Evolutionary conservation across 305 asterid genomes (phyloP).

Genomic region (Solanum chacoense): DNA sequence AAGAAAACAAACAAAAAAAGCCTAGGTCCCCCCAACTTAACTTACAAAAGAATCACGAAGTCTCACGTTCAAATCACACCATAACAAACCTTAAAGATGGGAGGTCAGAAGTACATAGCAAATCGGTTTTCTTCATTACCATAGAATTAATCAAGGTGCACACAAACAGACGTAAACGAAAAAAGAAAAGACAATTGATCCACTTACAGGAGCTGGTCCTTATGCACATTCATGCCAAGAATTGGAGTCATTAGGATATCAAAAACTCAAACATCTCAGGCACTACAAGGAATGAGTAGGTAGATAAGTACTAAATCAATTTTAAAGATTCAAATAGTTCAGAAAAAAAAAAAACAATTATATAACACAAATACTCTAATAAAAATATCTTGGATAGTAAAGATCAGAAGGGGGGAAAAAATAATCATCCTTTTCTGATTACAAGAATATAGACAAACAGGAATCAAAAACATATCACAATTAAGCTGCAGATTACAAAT

Average conservation of each 20-base stretch:
- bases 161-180: too few relatives aligned
- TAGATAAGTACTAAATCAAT: not conserved
- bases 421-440: constrained; percentile 10
- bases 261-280: not conserved
- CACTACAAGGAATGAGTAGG: not conserved
- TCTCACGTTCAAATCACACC: not conserved
- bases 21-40: not conserved
- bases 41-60: not conserved
- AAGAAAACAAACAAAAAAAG: not conserved
- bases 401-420: not conserved
- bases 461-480: constrained; percentile 58
- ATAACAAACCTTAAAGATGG: not conserved
- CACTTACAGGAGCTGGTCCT: not conserved
- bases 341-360: not conserved
- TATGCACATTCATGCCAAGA: not conserved
- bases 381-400: not conserved
- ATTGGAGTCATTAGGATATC: not conserved
- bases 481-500: constrained; percentile 72
- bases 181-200: not conserved
- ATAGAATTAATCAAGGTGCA: not conserved
- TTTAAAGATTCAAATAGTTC: not conserved
- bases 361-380: not conserved
- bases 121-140: not conserved
- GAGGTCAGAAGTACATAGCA: not conserved
- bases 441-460: constrained; percentile 56